Evolutionary conservation across 129 eudicot species (phyloP).

Genomic region (Rutidosis leptorrhynchoides): DNA sequence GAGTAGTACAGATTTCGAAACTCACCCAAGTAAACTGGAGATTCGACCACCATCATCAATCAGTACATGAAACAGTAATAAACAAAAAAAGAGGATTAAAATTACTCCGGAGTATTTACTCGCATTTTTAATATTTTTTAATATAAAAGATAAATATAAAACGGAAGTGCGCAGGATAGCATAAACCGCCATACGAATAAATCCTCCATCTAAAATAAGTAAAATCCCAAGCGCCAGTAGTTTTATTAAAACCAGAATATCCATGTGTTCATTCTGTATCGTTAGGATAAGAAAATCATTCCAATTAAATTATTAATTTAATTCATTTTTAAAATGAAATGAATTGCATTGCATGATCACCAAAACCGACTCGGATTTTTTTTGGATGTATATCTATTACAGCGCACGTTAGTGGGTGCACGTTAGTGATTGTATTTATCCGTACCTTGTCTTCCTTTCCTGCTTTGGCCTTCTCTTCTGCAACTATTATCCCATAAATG

Average conservation of each 20-base stretch:
- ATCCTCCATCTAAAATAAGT: background rate
- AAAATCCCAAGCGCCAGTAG: slow-evolving; percentile 30
- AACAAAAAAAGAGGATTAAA: slow-evolving; percentile 16
- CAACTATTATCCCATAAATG: slow-evolving; percentile 93
- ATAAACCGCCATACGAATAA: slow-evolving; percentile 25
- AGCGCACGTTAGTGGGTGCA: slow-evolving; percentile 32
- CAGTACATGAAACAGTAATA: slow-evolving; percentile 41
- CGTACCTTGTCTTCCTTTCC: slow-evolving; percentile 96
- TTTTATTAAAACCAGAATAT: slow-evolving; percentile 38
- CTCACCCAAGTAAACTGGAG: slow-evolving; percentile 90
- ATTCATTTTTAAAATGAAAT: slow-evolving; percentile 8
- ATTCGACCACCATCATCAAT: slow-evolving; percentile 34
- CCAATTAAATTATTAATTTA: background rate
- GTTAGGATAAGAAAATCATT: slow-evolving; percentile 20
- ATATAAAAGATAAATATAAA: background rate
- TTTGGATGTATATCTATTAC: slow-evolving; percentile 15
- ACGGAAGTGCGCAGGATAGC: slow-evolving; percentile 34
- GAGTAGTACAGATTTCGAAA: slow-evolving; percentile 6
- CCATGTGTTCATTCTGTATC: slow-evolving; percentile 12
- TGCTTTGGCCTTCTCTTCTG: slow-evolving; percentile 89
- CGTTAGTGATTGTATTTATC: background rate
- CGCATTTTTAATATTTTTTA: too few relatives aligned
- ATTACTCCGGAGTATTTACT: background rate
- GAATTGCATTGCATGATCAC: slow-evolving; percentile 4
- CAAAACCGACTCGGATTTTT: slow-evolving; percentile 28